Percentiles rank a stretch among this genome's conserved stretches.
Conservation (phyloP, 2,329 filamentous ascomycete species). For the Chrysoporthe puriensis region DNA sequence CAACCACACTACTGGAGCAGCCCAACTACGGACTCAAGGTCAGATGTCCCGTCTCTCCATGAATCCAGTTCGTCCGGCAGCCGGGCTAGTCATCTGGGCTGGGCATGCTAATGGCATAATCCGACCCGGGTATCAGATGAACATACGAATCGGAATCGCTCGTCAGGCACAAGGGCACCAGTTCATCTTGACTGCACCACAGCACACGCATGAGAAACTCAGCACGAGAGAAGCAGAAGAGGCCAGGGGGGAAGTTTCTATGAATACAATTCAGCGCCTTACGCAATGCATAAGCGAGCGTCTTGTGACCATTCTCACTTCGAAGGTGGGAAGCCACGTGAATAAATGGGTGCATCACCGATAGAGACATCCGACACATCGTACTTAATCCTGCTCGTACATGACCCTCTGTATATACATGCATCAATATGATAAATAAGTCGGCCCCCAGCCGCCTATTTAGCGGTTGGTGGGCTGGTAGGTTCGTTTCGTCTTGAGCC, state of each 20-base stretch:
- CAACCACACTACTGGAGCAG: background rate
- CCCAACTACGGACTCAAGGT: background rate
- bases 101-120: background rate
- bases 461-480: conserved; percentile 1
- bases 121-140: background rate
- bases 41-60: background rate
- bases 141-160: too few relatives aligned
- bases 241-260: background rate
- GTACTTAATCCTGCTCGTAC: background rate
- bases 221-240: background rate
- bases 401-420: background rate
- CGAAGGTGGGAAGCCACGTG: background rate
- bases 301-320: background rate
- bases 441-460: background rate
- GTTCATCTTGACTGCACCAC: too few relatives aligned
- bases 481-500: background rate
- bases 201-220: too few relatives aligned
- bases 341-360: background rate
- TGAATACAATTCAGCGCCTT: background rate
- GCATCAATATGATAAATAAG: background rate
- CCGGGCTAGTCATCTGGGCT: too few relatives aligned
- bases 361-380: background rate
- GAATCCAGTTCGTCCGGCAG: background rate
- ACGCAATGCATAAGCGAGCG: background rate
- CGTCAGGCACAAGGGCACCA: background rate